Base-by-base conservation (phyloP, 2,329 filamentous ascomycete species). In the Aspergillus niger region DNA sequence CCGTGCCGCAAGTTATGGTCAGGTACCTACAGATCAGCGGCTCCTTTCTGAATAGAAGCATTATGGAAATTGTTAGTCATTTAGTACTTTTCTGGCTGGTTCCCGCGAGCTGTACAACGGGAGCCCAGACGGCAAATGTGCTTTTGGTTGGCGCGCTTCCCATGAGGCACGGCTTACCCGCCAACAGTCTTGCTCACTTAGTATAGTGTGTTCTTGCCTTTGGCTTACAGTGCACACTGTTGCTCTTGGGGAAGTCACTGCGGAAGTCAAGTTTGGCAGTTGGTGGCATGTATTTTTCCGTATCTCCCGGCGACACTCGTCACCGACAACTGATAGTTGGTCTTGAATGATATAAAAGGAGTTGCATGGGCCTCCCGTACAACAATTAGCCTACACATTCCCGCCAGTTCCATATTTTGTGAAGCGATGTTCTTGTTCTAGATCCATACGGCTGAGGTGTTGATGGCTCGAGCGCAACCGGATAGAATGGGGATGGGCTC, bases 271-370 rank as follows among this genome's bases (percentile, higher is more conserved):
- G 7, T 30, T 30, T 49, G 47, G 47, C 47, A 30, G 47, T 32
- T 50, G 28, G 47, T 50, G 47, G 47, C 47, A 50, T 50, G 28
- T 32, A 50, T 28, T 32, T 8, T 32, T 50, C 47, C 47, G 47
- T 20, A 15, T 50, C 47, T 50, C 15, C 8, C n/a, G 2, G 15
- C 47, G 8, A 50, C 47, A 50, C 28, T 50, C 3, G 3, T 32
- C 26, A 13, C 15, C 47, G 26, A 32, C 7, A 3, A 17, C 24
- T n/a, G 17, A 17, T 17, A n/a, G 47, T 10, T 17, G 8, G 17
- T 50, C n/a, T 50, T 5, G 1, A 30, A 17, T 8, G 5, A 30
- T 10, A 50, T 26, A 3, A n/a, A 11, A 7, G n/a, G 10, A 22
- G 15, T 32, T 8, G 47, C 47, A 32, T 30, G 15, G 30, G 8